Conservation (phyloP, 1,139 yeast genomes). For the Blastobotrys indianensis region DNA sequence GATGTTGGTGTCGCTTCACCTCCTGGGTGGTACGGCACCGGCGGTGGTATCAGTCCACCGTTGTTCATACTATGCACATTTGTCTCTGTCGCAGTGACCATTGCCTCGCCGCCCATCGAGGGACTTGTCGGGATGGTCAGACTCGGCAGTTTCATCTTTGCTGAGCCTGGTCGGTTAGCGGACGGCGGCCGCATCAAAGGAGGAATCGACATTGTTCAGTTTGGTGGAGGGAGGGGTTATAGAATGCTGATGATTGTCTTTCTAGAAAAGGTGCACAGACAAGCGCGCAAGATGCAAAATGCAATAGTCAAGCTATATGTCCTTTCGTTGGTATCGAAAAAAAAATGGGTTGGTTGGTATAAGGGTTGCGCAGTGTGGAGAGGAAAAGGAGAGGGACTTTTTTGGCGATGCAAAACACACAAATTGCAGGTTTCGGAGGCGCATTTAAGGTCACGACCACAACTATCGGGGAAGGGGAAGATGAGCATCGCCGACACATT, state of each 20-base stretch:
- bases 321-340: too few species aligned
- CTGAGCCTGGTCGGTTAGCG: constrained; percentile 22
- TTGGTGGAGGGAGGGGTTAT: background rate
- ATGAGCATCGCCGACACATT: constrained; percentile 10
- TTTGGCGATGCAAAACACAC: too few species aligned
- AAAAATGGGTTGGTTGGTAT: too few species aligned
- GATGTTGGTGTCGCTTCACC: constrained; percentile 16
- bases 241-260: background rate
- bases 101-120: constrained; percentile 8
- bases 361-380: too few species aligned
- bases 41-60: constrained; percentile 8
- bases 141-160: constrained; percentile 31
- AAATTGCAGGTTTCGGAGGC: too few species aligned
- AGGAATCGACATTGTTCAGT: constrained; percentile 29
- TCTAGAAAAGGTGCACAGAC: background rate
- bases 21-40: constrained; percentile 4
- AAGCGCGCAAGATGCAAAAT: background rate
- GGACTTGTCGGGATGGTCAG: constrained; percentile 22
- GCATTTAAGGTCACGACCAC: too few species aligned
- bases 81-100: constrained; percentile 8
- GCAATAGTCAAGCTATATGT: background rate
- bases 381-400: too few species aligned
- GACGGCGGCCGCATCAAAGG: constrained; percentile 31
- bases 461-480: too few species aligned
- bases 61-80: constrained; percentile 3